These are phyloP conservation scores for Lagenaria siceraria DNA, from an alignment of 306 rosid species.

Conservation along the genomic window DNA sequence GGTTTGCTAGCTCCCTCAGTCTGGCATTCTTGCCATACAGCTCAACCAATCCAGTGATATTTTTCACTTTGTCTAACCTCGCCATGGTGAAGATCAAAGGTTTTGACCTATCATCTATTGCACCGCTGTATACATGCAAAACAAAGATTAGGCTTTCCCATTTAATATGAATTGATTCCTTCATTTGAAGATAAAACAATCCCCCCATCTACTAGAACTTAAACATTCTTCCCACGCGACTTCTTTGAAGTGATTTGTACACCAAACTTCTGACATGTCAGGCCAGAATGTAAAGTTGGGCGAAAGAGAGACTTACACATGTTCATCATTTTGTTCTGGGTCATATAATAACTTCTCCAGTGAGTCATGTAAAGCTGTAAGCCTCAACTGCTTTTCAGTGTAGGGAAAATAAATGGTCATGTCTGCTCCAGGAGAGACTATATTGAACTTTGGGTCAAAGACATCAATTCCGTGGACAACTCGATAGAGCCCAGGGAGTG, in stretches of 20 bases:
- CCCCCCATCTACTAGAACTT: background rate
- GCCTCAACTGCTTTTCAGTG: constrained; percentile 60
- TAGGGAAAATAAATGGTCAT: constrained; percentile 75
- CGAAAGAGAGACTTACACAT: constrained; percentile 40
- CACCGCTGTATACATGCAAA: constrained; percentile 44
- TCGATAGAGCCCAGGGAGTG: constrained; percentile 83
- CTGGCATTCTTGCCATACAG: constrained; percentile 51
- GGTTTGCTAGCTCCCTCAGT: constrained; percentile 79
- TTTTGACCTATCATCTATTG: constrained; percentile 55
- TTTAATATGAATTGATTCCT: background rate
- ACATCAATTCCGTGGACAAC: constrained; percentile 96
- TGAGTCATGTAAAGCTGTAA: constrained; percentile 67
- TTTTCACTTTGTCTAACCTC: constrained; percentile 73
- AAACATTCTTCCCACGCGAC: background rate
- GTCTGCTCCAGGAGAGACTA: constrained; percentile 97
- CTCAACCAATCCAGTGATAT: constrained; percentile 76
- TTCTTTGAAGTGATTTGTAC: background rate
- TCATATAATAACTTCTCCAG: constrained; percentile 57
- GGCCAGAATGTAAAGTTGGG: background rate
- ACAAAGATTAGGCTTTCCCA: constrained; percentile 1
- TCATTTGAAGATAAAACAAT: background rate
- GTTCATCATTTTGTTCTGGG: constrained; percentile 52
- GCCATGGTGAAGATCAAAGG: constrained; percentile 90
- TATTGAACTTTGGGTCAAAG: constrained; percentile 96
- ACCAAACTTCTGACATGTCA: background rate